Conservation (phyloP, 352 stramenopile species). For the Achlya hypogyna region DNA sequence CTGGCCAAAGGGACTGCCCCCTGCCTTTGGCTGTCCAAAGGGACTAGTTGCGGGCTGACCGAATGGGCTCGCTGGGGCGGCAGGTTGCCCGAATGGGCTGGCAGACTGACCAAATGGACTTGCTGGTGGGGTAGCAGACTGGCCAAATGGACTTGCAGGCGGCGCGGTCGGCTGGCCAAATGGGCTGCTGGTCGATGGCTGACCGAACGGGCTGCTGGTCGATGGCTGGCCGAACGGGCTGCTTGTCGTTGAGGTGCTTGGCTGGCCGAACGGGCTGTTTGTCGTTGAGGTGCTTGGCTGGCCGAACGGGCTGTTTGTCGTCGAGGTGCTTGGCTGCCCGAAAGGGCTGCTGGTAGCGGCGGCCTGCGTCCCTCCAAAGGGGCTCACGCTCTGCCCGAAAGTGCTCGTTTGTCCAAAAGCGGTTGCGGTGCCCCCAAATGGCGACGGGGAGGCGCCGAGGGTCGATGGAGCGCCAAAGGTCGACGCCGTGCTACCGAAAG, state of each 20-base stretch:
- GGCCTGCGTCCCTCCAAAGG: neutral
- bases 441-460: neutral
- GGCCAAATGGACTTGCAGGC: neutral
- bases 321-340: neutral
- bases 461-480: slow-evolving; percentile 9
- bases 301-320: neutral
- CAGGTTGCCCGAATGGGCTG: too few relatives aligned
- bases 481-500: neutral
- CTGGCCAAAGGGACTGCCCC: neutral
- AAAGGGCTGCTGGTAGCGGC: neutral
- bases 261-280: neutral
- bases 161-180: neutral
- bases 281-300: neutral
- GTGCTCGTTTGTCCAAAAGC: neutral
- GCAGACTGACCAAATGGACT: neutral
- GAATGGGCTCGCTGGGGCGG: neutral
- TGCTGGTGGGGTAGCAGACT: neutral
- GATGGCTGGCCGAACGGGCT: neutral
- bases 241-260: neutral
- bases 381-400: neutral
- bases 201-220: neutral
- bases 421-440: neutral
- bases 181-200: neutral
- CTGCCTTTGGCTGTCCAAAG: neutral
- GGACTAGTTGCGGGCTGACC: neutral